Conservation (phyloP, 2,329 filamentous ascomycete species). For the Alternaria triticimaculans region DNA sequence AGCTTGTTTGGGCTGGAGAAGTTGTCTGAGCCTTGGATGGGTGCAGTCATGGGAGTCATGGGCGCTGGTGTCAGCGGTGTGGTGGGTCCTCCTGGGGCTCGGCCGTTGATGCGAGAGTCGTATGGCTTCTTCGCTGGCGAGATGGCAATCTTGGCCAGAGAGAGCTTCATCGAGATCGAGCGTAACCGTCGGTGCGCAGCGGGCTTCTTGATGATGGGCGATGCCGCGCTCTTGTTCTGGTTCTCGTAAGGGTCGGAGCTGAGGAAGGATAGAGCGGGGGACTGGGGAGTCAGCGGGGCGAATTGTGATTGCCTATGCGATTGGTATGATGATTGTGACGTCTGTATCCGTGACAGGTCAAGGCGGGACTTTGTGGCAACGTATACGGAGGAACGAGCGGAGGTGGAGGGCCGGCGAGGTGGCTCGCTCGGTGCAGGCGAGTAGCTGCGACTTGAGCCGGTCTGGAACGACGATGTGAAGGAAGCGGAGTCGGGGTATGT, state of each 20-base stretch:
- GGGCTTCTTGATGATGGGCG: conserved; percentile 43
- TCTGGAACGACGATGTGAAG: conserved; percentile 29
- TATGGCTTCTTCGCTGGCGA: conserved; percentile 42
- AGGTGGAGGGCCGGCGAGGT: conserved; percentile 31
- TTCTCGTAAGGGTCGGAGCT: conserved; percentile 48
- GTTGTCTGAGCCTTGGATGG: conserved; percentile 27
- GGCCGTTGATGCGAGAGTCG: conserved; percentile 35
- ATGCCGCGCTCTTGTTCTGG: conserved; percentile 34
- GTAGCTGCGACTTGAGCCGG: conserved; percentile 34
- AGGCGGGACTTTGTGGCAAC: conserved; percentile 24
- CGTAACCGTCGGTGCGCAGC: conserved; percentile 46
- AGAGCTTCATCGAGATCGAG: conserved; percentile 47
- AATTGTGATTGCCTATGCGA: conserved; percentile 22
- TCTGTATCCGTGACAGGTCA: conserved; percentile 23
- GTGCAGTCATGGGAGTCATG: conserved; percentile 43
- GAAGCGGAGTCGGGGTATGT: conserved; percentile 33
- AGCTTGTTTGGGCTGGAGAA: conserved; percentile 33
- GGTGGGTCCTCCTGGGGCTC: conserved; percentile 30
- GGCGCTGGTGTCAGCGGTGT: conserved; percentile 39
- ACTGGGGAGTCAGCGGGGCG: conserved; percentile 36
- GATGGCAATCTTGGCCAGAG: conserved; percentile 48
- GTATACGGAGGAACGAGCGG: conserved; percentile 39
- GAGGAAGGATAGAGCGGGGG: conserved; percentile 47
- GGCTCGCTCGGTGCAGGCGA: conserved; percentile 29
- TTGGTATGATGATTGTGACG: conserved; percentile 27